A percentile compares a stretch with the other conserved stretches of the same genome.
Conservation (phyloP, 2,329 filamentous ascomycete genomes). For the Fusarium pseudonygamai region DNA sequence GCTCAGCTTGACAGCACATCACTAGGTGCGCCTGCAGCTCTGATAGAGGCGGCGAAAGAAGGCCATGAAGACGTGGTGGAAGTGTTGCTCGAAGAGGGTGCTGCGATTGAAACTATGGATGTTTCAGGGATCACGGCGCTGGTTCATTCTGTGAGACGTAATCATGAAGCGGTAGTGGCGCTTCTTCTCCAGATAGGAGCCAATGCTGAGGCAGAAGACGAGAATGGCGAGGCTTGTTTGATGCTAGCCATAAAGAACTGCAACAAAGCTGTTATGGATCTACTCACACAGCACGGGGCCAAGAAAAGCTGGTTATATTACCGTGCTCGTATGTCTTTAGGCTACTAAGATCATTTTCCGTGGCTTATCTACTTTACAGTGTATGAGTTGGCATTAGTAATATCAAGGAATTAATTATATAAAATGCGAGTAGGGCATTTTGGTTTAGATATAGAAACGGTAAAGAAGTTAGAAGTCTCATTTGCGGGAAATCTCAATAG, state of each 20-base stretch:
- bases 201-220: neutral
- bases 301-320: neutral
- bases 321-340: neutral
- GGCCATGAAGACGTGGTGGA: neutral
- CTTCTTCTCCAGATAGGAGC: neutral
- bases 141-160: neutral
- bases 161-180: neutral
- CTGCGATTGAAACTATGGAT: neutral
- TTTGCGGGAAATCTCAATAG: neutral
- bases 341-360: neutral
- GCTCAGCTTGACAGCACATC: neutral
- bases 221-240: fast-evolving
- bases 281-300: neutral
- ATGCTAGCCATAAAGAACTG: fast-evolving
- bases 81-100: neutral
- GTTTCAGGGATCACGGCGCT: neutral
- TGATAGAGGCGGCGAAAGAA: neutral
- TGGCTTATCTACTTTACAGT: fast-evolving
- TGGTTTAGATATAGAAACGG: too few relatives aligned
- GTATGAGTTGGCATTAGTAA: neutral
- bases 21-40: neutral
- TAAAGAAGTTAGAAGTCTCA: neutral
- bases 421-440: neutral
- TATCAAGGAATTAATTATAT: fast-evolving
- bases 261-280: neutral